Percentiles rank a stretch among this genome's conserved stretches.
These are phyloP conservation scores for Metarhizium brunneum DNA, from an alignment of 2,329 filamentous ascomycete genomes.

Conservation along the genomic window DNA sequence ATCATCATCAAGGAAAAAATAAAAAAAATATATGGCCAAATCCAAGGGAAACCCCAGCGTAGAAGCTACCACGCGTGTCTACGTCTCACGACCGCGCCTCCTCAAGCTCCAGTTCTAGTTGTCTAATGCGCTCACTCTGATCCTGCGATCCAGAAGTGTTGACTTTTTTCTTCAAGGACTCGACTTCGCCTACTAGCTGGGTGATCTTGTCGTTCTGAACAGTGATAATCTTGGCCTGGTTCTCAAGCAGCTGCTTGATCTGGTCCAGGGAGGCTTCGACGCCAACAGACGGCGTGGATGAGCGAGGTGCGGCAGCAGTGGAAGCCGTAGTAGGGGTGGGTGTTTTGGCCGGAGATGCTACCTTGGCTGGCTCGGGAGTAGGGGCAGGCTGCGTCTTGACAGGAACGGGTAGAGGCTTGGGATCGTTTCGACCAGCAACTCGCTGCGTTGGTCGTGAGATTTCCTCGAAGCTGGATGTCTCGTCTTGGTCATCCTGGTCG, in stretches of 20 bases:
- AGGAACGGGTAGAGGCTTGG: slow-evolving; percentile 31
- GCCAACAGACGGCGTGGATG: slow-evolving; percentile 20
- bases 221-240: slow-evolving; percentile 68
- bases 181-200: slow-evolving; percentile 62
- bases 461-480: slow-evolving; percentile 80
- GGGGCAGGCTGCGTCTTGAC: slow-evolving; percentile 15
- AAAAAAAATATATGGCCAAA: neutral
- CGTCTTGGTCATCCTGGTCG: slow-evolving; percentile 52
- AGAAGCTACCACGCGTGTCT: neutral
- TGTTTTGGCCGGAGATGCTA: slow-evolving; percentile 24
- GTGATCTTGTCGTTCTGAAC: slow-evolving; percentile 70
- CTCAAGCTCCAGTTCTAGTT: slow-evolving; percentile 59
- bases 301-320: slow-evolving; percentile 15
- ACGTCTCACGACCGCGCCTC: slow-evolving; percentile 44
- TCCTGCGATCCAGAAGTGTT: slow-evolving; percentile 41
- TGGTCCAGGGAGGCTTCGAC: slow-evolving; percentile 61
- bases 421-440: slow-evolving; percentile 28
- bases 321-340: slow-evolving; percentile 18
- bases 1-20: neutral
- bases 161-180: slow-evolving; percentile 70
- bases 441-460: slow-evolving; percentile 66
- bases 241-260: slow-evolving; percentile 69
- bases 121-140: slow-evolving; percentile 58
- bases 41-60: neutral
- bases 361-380: slow-evolving; percentile 15